phyloP scores from a whole-genome alignment of 2,329 filamentous ascomycete genomes.

The Basipetospora chlamydospora region DNA sequence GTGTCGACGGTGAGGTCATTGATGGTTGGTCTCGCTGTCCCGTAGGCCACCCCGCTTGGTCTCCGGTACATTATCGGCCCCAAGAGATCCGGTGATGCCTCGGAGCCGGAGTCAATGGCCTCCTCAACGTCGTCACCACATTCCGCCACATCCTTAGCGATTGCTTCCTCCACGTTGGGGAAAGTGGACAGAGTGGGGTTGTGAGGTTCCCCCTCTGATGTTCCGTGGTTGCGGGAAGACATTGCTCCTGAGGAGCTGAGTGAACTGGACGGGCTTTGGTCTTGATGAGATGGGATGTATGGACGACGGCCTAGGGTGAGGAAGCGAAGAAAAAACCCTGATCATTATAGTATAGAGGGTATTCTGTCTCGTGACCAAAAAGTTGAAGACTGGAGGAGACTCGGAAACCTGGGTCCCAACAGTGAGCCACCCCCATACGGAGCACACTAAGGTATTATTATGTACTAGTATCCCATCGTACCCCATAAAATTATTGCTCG shows the following conservation, averaged over 20 bases:
- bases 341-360: no score
- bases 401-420: no score
- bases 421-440: no score
- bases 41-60: conserved; percentile 62
- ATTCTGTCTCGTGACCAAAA: no score
- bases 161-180: conserved; percentile 50
- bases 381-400: no score
- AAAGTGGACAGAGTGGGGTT: conserved; percentile 39
- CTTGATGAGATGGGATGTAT: no score
- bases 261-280: no score
- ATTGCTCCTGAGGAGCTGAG: neutral
- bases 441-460: no score
- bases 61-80: conserved; percentile 53
- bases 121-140: conserved; percentile 37
- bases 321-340: no score
- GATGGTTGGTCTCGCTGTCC: conserved; percentile 55
- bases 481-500: no score
- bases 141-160: conserved; percentile 52
- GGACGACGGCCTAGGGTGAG: no score
- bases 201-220: neutral
- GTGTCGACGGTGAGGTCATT: conserved; percentile 37
- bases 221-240: neutral
- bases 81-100: conserved; percentile 15
- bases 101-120: conserved; percentile 18
- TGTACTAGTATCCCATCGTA: no score